These are phyloP conservation scores for Dryadomyces quercivorus DNA, from an alignment of 2,329 filamentous ascomycete species.

Conservation along the genomic window DNA sequence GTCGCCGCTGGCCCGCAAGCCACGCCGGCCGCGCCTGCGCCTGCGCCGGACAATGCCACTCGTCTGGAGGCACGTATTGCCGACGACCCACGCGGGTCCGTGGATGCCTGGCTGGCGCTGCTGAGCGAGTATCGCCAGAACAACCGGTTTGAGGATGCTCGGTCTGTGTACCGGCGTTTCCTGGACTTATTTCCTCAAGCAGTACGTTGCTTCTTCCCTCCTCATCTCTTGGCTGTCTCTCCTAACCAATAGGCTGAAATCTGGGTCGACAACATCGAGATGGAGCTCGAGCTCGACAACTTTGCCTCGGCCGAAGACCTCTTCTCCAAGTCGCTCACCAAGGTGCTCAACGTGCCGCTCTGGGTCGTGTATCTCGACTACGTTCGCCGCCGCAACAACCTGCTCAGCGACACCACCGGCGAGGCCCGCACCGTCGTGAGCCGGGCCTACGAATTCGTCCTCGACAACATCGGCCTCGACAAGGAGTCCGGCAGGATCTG, in stretches of 20 bases:
- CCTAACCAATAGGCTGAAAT: conserved; percentile 61
- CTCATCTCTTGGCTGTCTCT: conserved; percentile 20
- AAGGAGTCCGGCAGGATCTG: conserved; percentile 82
- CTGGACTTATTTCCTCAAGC: conserved; percentile 79
- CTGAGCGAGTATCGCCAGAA: conserved; percentile 75
- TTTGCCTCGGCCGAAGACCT: conserved; percentile 70
- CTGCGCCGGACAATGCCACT: conserved; percentile 54
- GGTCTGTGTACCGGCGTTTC: conserved; percentile 74
- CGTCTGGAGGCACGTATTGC: conserved; percentile 83
- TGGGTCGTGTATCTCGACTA: conserved; percentile 95
- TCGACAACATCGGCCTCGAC: conserved; percentile 82
- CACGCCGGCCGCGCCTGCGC: conserved; percentile 12
- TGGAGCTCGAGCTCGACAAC: conserved; percentile 82
- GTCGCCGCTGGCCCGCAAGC: not conserved
- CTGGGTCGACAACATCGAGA: conserved; percentile 78
- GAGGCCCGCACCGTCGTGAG: conserved; percentile 68
- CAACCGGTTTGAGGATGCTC: conserved; percentile 69
- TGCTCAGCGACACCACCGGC: conserved; percentile 70
- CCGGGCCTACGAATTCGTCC: conserved; percentile 83
- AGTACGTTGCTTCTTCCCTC: conserved; percentile 49
- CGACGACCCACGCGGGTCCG: conserved; percentile 84
- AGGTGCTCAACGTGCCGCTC: conserved; percentile 70
- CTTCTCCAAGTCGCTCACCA: conserved; percentile 65
- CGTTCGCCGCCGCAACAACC: conserved; percentile 79
- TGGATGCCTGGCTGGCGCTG: conserved; percentile 81